Conservation (phyloP, 345 rosid genomes). For the Ceriops zippeliana region DNA sequence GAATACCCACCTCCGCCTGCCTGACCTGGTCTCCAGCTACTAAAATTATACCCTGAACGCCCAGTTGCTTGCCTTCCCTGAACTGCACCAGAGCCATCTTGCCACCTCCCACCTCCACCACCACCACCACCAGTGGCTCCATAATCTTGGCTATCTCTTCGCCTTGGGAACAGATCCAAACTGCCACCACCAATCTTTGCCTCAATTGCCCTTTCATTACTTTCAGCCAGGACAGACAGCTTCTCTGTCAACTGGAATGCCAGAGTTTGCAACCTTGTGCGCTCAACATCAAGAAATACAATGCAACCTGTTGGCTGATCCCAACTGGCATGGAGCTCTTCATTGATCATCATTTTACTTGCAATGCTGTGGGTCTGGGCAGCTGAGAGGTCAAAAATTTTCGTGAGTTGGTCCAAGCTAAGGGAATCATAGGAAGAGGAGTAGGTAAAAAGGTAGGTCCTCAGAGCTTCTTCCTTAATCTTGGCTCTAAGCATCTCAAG, state of each 20-base stretch:
- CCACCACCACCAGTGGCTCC: constrained; percentile 28
- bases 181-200: constrained; percentile 62
- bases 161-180: constrained; percentile 55
- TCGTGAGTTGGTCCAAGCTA: constrained; percentile 62
- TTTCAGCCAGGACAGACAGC: constrained; percentile 61
- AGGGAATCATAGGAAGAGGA: constrained; percentile 55
- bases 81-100: constrained; percentile 40
- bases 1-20: constrained; percentile 42
- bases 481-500: constrained; percentile 70
- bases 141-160: constrained; percentile 68
- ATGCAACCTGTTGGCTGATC: constrained; percentile 78
- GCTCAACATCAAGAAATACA: constrained; percentile 69
- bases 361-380: constrained; percentile 54
- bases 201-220: constrained; percentile 79
- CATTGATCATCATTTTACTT: constrained; percentile 85
- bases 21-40: constrained; percentile 51
- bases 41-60: constrained; percentile 37
- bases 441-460: constrained; percentile 71
- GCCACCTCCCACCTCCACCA: constrained; percentile 57
- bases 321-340: constrained; percentile 79
- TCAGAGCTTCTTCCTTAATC: constrained; percentile 83
- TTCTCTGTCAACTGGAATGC: constrained; percentile 83
- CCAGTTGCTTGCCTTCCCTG: constrained; percentile 59
- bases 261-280: constrained; percentile 64
- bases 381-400: constrained; percentile 72